Percentiles rank a stretch among this genome's conserved stretches.
phyloP scores from a whole-genome alignment of 2,329 filamentous ascomycete genomes.

The Aspergillus proliferans region DNA sequence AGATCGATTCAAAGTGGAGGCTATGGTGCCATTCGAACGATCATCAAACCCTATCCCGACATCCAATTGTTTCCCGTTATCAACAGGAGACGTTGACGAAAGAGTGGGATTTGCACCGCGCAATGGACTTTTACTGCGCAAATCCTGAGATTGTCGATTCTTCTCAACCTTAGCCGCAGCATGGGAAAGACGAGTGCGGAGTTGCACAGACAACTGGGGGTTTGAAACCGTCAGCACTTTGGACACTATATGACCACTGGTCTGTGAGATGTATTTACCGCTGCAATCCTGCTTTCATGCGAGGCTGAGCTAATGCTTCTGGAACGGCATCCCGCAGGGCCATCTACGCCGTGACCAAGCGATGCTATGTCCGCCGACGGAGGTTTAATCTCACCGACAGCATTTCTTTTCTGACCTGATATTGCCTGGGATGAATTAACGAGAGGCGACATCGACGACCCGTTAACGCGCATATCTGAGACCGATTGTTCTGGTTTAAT shows the following conservation, averaged over 20 bases:
- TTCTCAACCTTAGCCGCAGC: conserved; percentile 91
- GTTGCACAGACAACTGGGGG: conserved; percentile 64
- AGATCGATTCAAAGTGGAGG: conserved; percentile 17
- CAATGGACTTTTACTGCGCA: conserved; percentile 70
- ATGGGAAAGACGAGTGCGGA: conserved; percentile 80
- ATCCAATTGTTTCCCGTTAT: conserved; percentile 42
- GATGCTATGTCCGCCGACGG: conserved; percentile 9
- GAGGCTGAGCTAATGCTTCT: conserved; percentile 66
- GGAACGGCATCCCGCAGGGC: conserved; percentile 49
- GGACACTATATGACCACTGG: conserved; percentile 5
- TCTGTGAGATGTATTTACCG: conserved; percentile 50
- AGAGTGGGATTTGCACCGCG: conserved; percentile 56
- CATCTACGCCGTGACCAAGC: conserved; percentile 28
- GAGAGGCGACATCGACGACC: conserved; percentile 7
- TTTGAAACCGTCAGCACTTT: conserved; percentile 15
- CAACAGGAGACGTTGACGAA: background rate
- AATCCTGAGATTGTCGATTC: conserved; percentile 66
- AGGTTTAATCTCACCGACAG: conserved; percentile 66
- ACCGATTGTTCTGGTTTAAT: background rate
- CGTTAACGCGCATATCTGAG: conserved; percentile 8
- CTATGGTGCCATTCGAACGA: conserved; percentile 16
- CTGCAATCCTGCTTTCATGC: conserved; percentile 65
- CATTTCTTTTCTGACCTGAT: conserved; percentile 63
- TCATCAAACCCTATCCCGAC: conserved; percentile 29
- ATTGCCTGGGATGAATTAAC: conserved; percentile 10